Conservation (phyloP, 352 stramenopile genomes). For the Pythium coloratum region DNA sequence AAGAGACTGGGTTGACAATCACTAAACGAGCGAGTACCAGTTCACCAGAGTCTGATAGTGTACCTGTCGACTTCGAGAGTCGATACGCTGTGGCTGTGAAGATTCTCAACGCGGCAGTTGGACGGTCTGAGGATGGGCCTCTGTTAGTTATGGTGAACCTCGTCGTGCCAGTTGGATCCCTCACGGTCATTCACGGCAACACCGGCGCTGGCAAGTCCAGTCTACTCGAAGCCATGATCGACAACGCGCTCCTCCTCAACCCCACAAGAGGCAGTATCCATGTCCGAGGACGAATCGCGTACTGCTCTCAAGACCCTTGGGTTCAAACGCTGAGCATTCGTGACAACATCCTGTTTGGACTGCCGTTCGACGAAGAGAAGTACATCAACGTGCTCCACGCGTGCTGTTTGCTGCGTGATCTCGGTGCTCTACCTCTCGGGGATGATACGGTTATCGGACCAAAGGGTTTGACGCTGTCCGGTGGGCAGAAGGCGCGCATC, state of each 20-base stretch:
- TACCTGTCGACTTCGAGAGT: not conserved
- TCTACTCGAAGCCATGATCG: conserved; percentile 27
- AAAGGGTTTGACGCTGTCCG: conserved; percentile 91
- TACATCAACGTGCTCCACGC: conserved; percentile 46
- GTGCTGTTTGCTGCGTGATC: conserved; percentile 78
- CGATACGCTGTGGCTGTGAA: conserved; percentile 5
- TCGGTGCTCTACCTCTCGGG: conserved; percentile 68
- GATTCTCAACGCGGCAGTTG: conserved; percentile 3
- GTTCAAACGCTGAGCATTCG: conserved; percentile 91
- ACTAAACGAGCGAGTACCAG: not conserved
- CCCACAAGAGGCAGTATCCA: conserved; percentile 24
- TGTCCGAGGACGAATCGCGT: conserved; percentile 34
- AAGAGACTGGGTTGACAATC: not conserved
- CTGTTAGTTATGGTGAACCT: conserved; percentile 14
- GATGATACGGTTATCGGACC: conserved; percentile 93
- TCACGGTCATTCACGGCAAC: conserved; percentile 35
- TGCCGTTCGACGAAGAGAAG: conserved; percentile 32
- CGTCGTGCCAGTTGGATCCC: conserved; percentile 11
- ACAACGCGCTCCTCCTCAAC: conserved; percentile 22
- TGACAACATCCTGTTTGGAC: conserved; percentile 92
- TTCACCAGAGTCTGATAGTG: not conserved
- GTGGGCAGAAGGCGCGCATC: conserved; percentile 85
- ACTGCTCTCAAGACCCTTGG: conserved; percentile 76
- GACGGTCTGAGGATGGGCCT: conserved; percentile 2
- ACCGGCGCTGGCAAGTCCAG: conserved; percentile 35